Percentiles rank a stretch among this genome's conserved stretches.
These are phyloP conservation scores for Schwanniomyces sp. DNA, from an alignment of 805 yeast genomes.

Conservation along the genomic window DNA sequence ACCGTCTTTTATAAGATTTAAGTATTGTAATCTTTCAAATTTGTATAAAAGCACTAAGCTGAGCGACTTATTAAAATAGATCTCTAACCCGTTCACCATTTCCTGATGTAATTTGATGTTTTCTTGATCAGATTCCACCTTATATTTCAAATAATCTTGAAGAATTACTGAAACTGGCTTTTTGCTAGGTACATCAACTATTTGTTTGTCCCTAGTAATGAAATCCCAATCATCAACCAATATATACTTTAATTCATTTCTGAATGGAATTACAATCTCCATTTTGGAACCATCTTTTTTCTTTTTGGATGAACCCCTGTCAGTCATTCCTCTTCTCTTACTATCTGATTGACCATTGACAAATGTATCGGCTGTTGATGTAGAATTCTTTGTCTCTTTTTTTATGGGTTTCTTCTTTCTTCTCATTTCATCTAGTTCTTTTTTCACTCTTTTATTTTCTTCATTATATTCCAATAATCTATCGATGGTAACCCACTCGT, in stretches of 20 bases:
- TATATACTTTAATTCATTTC: conserved; percentile 64
- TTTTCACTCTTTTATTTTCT: conserved; percentile 65
- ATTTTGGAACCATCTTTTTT: conserved; percentile 5
- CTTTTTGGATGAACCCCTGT: conserved; percentile 3
- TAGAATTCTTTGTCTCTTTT: conserved; percentile 2
- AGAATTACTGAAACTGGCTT: conserved; percentile 56
- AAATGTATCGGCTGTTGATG: background rate
- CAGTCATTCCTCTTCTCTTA: background rate
- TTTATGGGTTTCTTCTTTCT: conserved; percentile 14
- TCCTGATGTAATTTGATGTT: conserved; percentile 51
- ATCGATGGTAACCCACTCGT: conserved; percentile 84
- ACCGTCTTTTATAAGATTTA: conserved; percentile 45
- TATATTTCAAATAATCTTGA: conserved; percentile 44
- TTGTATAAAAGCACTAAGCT: conserved; percentile 71
- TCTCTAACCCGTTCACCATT: conserved; percentile 63
- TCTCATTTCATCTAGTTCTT: conserved; percentile 46
- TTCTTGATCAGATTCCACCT: conserved; percentile 12
- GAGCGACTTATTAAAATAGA: conserved; percentile 73
- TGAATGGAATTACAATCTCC: conserved; percentile 59
- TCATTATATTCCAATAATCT: conserved; percentile 68
- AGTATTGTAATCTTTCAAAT: conserved; percentile 74
- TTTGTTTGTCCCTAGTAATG: conserved; percentile 75
- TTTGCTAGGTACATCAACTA: conserved; percentile 63
- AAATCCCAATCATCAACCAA: conserved; percentile 94
- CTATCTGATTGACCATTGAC: background rate